These are phyloP conservation scores for Colletotrichum theobromicola DNA, from an alignment of 2,329 filamentous ascomycete species.

Conservation along the genomic window DNA sequence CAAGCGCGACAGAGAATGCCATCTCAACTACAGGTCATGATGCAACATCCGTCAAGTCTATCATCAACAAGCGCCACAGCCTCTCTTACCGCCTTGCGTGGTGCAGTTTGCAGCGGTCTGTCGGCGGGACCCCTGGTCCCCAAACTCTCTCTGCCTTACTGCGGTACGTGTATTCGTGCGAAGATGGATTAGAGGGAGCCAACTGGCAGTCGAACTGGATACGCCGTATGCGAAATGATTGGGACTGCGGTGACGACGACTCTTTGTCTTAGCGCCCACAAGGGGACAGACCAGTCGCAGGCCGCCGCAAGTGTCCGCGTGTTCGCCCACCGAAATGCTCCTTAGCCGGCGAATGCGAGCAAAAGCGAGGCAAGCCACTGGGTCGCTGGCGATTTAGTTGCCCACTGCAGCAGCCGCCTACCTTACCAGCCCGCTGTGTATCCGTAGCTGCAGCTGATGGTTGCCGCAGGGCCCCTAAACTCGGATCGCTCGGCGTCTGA, in stretches of 20 bases:
- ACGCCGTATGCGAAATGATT: neutral
- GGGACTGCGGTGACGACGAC: conserved; percentile 13
- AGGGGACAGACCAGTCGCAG: neutral
- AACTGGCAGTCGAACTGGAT: neutral
- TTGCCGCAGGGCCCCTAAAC: neutral
- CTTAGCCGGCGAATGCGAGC: neutral
- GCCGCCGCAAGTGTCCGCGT: neutral
- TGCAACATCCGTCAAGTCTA: neutral
- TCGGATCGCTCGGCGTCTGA: neutral
- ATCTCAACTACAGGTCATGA: conserved; percentile 10
- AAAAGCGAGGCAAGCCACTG: neutral
- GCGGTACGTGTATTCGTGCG: neutral
- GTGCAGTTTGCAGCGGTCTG: neutral
- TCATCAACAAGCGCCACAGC: neutral
- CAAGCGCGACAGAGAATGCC: conserved; percentile 1
- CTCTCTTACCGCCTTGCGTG: neutral
- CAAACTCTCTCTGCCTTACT: neutral
- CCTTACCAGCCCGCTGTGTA: neutral
- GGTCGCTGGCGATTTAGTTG: neutral
- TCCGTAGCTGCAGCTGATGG: neutral
- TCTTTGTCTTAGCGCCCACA: conserved; percentile 8
- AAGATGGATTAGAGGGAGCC: neutral
- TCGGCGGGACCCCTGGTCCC: neutral
- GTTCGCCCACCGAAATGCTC: neutral
- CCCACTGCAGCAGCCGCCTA: neutral